Percentiles rank a stretch among this genome's conserved stretches.
phyloP scores from a whole-genome alignment of 345 rosid genomes.

The Mallotus nudiflorus region DNA sequence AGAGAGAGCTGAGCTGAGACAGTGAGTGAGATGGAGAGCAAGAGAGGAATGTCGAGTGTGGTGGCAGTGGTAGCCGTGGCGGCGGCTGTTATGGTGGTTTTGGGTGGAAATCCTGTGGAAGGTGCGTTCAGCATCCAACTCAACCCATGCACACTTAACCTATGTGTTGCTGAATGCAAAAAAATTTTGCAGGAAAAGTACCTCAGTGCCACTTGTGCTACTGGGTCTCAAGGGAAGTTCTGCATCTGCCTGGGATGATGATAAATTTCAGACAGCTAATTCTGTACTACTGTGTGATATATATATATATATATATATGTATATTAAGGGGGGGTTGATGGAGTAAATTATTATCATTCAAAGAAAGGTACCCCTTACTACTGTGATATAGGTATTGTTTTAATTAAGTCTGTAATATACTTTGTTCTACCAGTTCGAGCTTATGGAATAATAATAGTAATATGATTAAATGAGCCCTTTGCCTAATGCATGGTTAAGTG shows the following conservation, averaged over 20 bases:
- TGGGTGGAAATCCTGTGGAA: slow-evolving; percentile 17
- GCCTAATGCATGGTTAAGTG: no score
- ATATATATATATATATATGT: no score
- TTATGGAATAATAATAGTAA: no score
- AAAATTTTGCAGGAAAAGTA: slow-evolving; percentile 31
- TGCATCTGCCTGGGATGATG: slow-evolving; percentile 33
- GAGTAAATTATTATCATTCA: no score
- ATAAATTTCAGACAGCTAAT: background rate
- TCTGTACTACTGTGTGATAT: no score
- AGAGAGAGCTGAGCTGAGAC: background rate
- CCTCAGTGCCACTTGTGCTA: slow-evolving; percentile 35
- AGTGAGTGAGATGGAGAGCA: slow-evolving; percentile 10
- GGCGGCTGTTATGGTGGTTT: slow-evolving; percentile 1
- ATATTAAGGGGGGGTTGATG: no score
- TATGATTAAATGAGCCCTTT: no score
- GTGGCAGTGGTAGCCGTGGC: background rate
- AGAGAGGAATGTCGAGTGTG: slow-evolving; percentile 7
- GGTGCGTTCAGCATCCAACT: slow-evolving; percentile 39
- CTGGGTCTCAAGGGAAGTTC: slow-evolving; percentile 31
- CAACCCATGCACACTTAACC: slow-evolving; percentile 34
- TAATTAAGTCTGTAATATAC: no score
- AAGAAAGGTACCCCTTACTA: no score
- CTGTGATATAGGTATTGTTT: no score
- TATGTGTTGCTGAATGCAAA: slow-evolving; percentile 36
- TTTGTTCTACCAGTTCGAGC: no score